Conservation (phyloP, 1,284 basidiomycete genomes). For the Sphagnurus paluster region DNA sequence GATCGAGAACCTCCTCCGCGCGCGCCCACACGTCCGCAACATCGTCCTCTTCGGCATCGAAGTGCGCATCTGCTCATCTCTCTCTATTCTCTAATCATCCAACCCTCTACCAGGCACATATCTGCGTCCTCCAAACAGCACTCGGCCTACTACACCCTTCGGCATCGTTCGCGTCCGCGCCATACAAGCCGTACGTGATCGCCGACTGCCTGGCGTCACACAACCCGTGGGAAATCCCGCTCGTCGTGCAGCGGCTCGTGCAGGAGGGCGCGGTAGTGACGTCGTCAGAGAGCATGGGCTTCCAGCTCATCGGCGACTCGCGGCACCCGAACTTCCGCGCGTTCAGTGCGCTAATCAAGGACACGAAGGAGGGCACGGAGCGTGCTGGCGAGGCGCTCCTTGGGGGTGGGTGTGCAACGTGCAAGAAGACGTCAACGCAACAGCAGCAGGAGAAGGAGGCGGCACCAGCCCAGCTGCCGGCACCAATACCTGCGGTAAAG, state of each 20-base stretch:
- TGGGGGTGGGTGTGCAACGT: background rate
- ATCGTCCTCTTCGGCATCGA: conserved; percentile 88
- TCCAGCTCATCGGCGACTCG: conserved; percentile 81
- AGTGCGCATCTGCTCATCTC: conserved; percentile 38
- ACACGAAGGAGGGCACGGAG: conserved; percentile 66
- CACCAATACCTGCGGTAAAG: conserved; percentile 2
- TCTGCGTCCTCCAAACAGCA: conserved; percentile 86
- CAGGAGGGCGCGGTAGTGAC: conserved; percentile 77
- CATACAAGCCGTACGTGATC: conserved; percentile 54
- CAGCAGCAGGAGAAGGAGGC: background rate
- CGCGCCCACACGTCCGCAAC: conserved; percentile 50
- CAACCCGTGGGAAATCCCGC: conserved; percentile 70
- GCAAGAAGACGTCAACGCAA: too few relatives aligned
- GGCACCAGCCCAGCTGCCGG: background rate
- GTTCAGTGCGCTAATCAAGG: conserved; percentile 75
- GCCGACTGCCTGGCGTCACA: conserved; percentile 86
- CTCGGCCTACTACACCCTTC: conserved; percentile 54
- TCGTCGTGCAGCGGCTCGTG: conserved; percentile 67
- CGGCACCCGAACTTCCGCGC: conserved; percentile 69
- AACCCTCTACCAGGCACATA: conserved; percentile 62
- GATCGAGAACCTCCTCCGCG: conserved; percentile 52
- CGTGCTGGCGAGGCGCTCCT: conserved; percentile 38
- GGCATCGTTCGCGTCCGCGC: conserved; percentile 18
- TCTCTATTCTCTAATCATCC: background rate
- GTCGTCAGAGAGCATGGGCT: conserved; percentile 81